These are phyloP conservation scores for Monosporascus sp. DNA, from an alignment of 2,329 filamentous ascomycete genomes.

Conservation along the genomic window DNA sequence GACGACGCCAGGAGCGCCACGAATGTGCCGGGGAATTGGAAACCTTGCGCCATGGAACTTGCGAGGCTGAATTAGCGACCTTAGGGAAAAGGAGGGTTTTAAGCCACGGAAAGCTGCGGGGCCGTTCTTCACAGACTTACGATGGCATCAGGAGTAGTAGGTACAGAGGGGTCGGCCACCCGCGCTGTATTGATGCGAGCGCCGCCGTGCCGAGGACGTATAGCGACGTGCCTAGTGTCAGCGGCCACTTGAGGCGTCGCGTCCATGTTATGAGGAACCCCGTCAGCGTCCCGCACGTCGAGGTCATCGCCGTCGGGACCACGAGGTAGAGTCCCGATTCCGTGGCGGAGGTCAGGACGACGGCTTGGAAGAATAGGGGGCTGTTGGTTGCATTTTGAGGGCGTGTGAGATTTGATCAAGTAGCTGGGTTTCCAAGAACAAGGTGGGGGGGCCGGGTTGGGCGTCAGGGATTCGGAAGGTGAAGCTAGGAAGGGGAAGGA, in stretches of 20 bases:
- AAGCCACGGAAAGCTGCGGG: too few species aligned
- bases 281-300: conserved; percentile 48
- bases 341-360: conserved; percentile 64
- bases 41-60: conserved; percentile 50
- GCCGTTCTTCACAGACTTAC: conserved; percentile 9
- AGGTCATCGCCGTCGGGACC: conserved; percentile 53
- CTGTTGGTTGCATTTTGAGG: conserved; percentile 37
- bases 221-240: conserved; percentile 44
- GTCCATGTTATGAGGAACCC: conserved; percentile 59
- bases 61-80: too few species aligned
- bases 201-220: conserved; percentile 46
- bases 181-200: conserved; percentile 44
- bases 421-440: background rate
- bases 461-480: background rate
- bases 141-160: conserved; percentile 52
- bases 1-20: conserved; percentile 58
- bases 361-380: conserved; percentile 72
- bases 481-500: background rate
- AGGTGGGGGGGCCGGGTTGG: background rate
- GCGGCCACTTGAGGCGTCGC: conserved; percentile 54
- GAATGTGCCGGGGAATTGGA: conserved; percentile 60
- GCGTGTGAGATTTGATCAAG: background rate
- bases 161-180: conserved; percentile 48
- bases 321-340: conserved; percentile 68
- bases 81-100: too few species aligned